Percentiles rank a stretch among this genome's conserved stretches.
phyloP scores from a whole-genome alignment of 108 stramenopile species.

The Skeletonema menzelii region DNA sequence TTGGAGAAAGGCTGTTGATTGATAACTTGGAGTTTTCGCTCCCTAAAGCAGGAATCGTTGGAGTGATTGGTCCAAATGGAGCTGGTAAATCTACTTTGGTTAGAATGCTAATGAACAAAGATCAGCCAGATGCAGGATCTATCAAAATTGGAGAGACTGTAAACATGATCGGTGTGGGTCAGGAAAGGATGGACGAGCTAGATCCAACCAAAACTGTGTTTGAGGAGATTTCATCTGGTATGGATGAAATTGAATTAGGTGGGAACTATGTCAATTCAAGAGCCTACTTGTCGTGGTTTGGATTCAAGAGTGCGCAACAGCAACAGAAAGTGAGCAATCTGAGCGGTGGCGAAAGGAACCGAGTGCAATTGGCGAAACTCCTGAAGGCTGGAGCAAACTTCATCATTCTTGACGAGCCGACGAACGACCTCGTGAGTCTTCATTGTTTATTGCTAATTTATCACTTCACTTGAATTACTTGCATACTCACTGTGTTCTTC shows the following conservation, averaged over 20 bases:
- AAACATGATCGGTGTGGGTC: slow-evolving; percentile 87
- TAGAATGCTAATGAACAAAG: slow-evolving; percentile 88
- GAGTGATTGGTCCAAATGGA: slow-evolving; percentile 72
- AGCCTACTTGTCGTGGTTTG: slow-evolving; percentile 92
- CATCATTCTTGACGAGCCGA: slow-evolving; percentile 93
- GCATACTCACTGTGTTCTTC: too few relatives aligned
- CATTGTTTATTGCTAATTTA: too few relatives aligned
- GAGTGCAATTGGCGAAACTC: slow-evolving; percentile 91
- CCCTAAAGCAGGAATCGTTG: slow-evolving; percentile 91
- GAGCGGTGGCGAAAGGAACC: slow-evolving; percentile 92
- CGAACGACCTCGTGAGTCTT: slow-evolving; percentile 89
- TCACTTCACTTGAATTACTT: too few relatives aligned
- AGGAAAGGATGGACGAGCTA: slow-evolving; percentile 91
- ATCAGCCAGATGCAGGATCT: slow-evolving; percentile 75
- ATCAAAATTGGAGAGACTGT: slow-evolving; percentile 91
- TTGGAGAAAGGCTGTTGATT: slow-evolving; percentile 83
- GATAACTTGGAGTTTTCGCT: slow-evolving; percentile 85
- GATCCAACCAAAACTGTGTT: slow-evolving; percentile 85
- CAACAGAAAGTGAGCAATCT: slow-evolving; percentile 87
- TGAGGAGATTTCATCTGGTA: slow-evolving; percentile 81
- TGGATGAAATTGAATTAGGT: slow-evolving; percentile 91
- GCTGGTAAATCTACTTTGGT: slow-evolving; percentile 67
- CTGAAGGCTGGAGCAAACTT: slow-evolving; percentile 87
- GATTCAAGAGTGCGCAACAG: slow-evolving; percentile 86
- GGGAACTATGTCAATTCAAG: slow-evolving; percentile 73